Percentiles rank a stretch among this genome's conserved stretches.
Evolutionary conservation across 2,329 filamentous ascomycete species (phyloP).

Genomic region (Alternaria sp.): DNA sequence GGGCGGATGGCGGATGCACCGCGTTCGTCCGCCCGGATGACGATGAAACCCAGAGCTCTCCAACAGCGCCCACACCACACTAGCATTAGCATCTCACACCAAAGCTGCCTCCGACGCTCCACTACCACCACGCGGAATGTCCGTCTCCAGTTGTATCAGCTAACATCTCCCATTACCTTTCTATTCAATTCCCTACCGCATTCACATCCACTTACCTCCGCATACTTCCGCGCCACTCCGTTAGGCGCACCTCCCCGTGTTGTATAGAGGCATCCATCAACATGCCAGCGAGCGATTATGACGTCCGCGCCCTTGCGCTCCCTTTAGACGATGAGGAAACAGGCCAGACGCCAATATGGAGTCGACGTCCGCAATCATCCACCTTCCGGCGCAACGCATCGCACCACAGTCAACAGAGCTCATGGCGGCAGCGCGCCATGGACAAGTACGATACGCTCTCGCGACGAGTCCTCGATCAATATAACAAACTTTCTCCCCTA

Average conservation of each 20-base stretch:
- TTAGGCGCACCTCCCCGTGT: neutral
- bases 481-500: slow-evolving; percentile 62
- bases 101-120: neutral
- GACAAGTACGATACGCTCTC: slow-evolving; percentile 54
- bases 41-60: slow-evolving; percentile 27
- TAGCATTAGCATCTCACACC: slow-evolving; percentile 21
- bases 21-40: slow-evolving; percentile 22
- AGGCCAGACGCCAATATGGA: slow-evolving; percentile 59
- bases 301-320: slow-evolving; percentile 60
- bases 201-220: slow-evolving; percentile 2
- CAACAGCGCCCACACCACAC: slow-evolving; percentile 2
- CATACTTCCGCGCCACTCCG: slow-evolving; percentile 22
- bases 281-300: slow-evolving; percentile 56
- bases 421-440: slow-evolving; percentile 50
- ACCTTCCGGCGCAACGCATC: slow-evolving; percentile 49
- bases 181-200: neutral
- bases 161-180: slow-evolving; percentile 6
- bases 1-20: slow-evolving; percentile 16
- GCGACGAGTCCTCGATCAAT: slow-evolving; percentile 57
- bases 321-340: slow-evolving; percentile 58
- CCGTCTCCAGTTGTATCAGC: slow-evolving; percentile 1
- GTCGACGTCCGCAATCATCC: slow-evolving; percentile 48
- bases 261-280: neutral
- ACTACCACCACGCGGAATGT: slow-evolving; percentile 14
- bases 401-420: slow-evolving; percentile 33